A percentile compares a stretch with the other conserved stretches of the same genome.
phyloP scores from a whole-genome alignment of 441 rosid species.

The Erodium chrysanthum region DNA sequence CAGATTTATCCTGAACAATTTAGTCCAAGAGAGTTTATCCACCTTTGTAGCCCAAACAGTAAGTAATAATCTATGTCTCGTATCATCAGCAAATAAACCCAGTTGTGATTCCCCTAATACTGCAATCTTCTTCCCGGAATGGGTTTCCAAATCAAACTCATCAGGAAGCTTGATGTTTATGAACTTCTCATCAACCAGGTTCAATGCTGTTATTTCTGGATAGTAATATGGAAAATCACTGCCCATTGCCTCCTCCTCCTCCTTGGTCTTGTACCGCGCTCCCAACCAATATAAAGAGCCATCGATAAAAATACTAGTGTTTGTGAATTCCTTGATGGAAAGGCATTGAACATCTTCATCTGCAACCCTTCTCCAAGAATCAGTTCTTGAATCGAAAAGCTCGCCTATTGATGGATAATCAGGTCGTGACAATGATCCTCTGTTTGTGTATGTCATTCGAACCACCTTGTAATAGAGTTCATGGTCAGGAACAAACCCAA shows the following conservation, averaged over 20 bases:
- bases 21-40: background rate
- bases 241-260: background rate
- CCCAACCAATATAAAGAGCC: slow-evolving; percentile 1
- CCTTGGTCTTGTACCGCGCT: background rate
- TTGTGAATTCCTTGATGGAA: background rate
- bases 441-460: background rate
- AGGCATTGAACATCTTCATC: background rate
- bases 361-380: slow-evolving; percentile 3
- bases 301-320: background rate
- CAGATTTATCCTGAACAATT: background rate
- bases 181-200: background rate
- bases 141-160: background rate
- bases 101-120: slow-evolving; percentile 3
- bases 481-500: background rate
- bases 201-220: background rate
- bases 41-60: background rate
- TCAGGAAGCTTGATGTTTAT: background rate
- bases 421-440: background rate
- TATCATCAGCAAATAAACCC: background rate
- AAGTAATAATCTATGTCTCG: background rate
- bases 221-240: background rate
- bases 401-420: background rate
- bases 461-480: background rate
- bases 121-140: background rate
- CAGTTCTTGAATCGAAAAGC: background rate